Evolutionary conservation across 179 eudicot species (phyloP), one percentile per base, ranked within the genome.

Genomic region (Silene vulgaris): DNA sequence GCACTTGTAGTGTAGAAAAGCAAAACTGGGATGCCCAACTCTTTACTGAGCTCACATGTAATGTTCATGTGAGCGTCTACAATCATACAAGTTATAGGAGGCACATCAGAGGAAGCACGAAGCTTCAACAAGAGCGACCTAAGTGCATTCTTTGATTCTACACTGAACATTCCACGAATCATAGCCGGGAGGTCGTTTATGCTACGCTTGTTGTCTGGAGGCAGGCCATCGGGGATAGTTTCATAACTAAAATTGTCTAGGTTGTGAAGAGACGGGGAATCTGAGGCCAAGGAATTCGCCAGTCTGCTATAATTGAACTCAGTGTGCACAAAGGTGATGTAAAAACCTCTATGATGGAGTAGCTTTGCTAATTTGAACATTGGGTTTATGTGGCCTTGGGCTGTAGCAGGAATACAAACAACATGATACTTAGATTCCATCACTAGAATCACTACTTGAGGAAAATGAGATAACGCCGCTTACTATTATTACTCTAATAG

Each of bases 1-100:
- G 88, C 81, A 75, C 88, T 85, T 1, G 85, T 14, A 3, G 85
- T 85, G 75, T 70, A 83, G 16, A 87, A 74, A 26, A 78, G 26
- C 57, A 74, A 62, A 19, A 75, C 83, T 12, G 75, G 82, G 45
- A 85, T 45, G 11, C 83, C 83, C 26, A 87, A 80, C 37, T 82
- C 80, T 61, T 76, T 59, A 26, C 73, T 76, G 16, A 80, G 76
- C 3, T 35, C 76, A 52, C 13, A 13, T 0, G 76, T 67, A 56
- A 76, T 79, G 19, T 1, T 9, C 71, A 82, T 74, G 1, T 35
- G 60, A 35, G 61, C 76, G 63, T 80, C 85, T 0, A 76, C 52
- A 1, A 83, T 29, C 7, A 83, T 29, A 43, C 75, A 45, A 37
- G 56, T 63, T 6, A 82, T 43, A 0, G 78, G 77, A 0, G 82